Evolutionary conservation across 768 basidiomycete species (phyloP), one percentile per base, ranked within the genome.

Genomic region (Phaeolepiota aurea): DNA sequence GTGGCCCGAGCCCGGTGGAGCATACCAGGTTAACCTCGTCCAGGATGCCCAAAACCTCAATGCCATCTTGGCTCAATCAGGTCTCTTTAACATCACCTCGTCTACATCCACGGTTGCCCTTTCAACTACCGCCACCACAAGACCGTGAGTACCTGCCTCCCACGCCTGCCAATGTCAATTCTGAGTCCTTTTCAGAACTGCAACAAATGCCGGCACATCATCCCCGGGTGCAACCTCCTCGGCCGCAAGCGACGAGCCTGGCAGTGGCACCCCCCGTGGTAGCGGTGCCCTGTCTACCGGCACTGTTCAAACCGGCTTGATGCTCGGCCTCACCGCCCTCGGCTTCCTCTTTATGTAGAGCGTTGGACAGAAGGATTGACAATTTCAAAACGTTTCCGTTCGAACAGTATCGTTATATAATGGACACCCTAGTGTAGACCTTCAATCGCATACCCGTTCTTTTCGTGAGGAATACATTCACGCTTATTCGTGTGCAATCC

Each of bases 11-110:
- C 34, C 56, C n/a, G 82, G 80, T 42, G 41, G 48, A 22, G 64
- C 59, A 23, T 92, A 74, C 74, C 80, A 74, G 42, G 69, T 93
- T 59, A 87, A 91, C 65, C 58, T 92, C 19, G 76, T 81, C 45
- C 51, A 65, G 48, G 68, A 74, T 48, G 46, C 66, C 2, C 41
- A 69, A 14, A 38, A 76, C 40, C 61, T 73, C 16, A 52, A 57
- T 56, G 59, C 61, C 38, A 77, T 91, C 48, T 69, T 77, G 40
- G 86, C 87, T 28, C 87, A 92, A 61, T 88, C 86, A 13, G 38
- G 42, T 19, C 54, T 75, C 41, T 92, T 90, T 59, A 61, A 50
- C 33, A 69, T 74, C 40, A 58, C 54, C 37, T 48, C 47, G 32
- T 32, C 28, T 2, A 53, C 51, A 14, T 40, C 47, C 25, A 38